Base-by-base conservation (phyloP, 768 basidiomycete species). In the Antrodiella citrinella region DNA sequence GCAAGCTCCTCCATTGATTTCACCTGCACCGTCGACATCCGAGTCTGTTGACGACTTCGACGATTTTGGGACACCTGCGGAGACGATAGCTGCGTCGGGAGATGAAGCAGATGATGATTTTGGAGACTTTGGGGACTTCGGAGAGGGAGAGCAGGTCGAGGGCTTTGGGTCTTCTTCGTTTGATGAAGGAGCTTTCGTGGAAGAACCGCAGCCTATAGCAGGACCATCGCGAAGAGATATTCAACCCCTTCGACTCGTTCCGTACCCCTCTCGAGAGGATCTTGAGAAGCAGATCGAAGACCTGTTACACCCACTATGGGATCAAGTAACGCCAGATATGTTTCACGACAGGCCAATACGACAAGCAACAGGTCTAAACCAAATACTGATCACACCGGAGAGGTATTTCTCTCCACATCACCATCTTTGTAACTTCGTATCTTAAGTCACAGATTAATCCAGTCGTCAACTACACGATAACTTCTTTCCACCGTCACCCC, bases 71-170 rank as follows among this genome's bases (percentile, higher is more conserved):
- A 69, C 77, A 54, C 64, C 69, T 54, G 61, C 69, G 54, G 67
- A 67, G 54, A 77, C 77, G 26, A 42, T 54, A 20, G 67, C 67
- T 2, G 69, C 72, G 23, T 67, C 57, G 1, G 59, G 53, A 21
- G 62, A 64, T 10, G 71, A 67, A 26, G 75, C 70, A 12, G 84
- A 86, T 43, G 91, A 90, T 57, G 87, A 90, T 51, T 90, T 90
- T 66, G 87, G 82, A 45, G 89, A 91, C 57, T 91, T 91, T 66
- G 89, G 84, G 15, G 91, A 92, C 60, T 91, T 91, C 65, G 88
- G 81, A 57, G 87, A 87, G 54, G 80, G 65, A 21, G 60, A 9
- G 57, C 64, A 30, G 62, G 66, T 43, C 59, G 61, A 49, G 61
- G 62, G 18, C 7, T 43, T 22, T 43, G 41, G 41, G 15, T 43